Percentiles rank a stretch among this genome's conserved stretches.
phyloP scores from a whole-genome alignment of 202 grass and related monocot species.

The Carex arenaria region DNA sequence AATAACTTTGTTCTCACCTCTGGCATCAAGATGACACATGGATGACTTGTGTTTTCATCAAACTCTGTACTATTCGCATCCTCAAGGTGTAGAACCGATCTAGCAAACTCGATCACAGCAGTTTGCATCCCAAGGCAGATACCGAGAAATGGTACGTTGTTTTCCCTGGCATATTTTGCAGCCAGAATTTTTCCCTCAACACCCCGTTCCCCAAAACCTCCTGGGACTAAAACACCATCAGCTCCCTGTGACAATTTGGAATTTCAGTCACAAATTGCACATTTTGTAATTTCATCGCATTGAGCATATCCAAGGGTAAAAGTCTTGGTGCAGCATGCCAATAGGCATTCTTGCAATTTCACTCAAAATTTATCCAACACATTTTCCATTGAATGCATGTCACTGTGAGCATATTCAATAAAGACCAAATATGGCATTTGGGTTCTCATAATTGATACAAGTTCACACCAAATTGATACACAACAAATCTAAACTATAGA shows the following conservation, averaged over 20 bases:
- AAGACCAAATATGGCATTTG: background rate
- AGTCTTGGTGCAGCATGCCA: background rate
- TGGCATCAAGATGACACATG: conserved; percentile 39
- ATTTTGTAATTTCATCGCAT: background rate
- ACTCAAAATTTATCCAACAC: background rate
- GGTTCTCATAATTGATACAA: no score
- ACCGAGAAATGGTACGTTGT: conserved; percentile 46
- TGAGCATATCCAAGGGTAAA: background rate
- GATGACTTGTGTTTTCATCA: conserved; percentile 27
- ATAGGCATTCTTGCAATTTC: background rate
- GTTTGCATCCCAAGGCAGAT: conserved; percentile 57
- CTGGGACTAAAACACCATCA: conserved; percentile 46
- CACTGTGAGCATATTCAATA: background rate
- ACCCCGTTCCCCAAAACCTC: conserved; percentile 41
- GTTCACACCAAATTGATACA: background rate
- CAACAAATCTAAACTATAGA: background rate
- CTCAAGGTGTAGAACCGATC: conserved; percentile 36
- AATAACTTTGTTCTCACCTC: conserved; percentile 23
- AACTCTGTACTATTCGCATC: conserved; percentile 42
- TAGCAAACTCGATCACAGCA: conserved; percentile 40
- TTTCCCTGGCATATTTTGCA: conserved; percentile 45
- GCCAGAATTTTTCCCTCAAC: conserved; percentile 37
- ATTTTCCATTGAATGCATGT: background rate
- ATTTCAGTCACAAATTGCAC: background rate
- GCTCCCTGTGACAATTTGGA: conserved; percentile 33